Evolutionary conservation across 2,329 filamentous ascomycete genomes (phyloP).

Genomic region (Fusarium pininemorale): DNA sequence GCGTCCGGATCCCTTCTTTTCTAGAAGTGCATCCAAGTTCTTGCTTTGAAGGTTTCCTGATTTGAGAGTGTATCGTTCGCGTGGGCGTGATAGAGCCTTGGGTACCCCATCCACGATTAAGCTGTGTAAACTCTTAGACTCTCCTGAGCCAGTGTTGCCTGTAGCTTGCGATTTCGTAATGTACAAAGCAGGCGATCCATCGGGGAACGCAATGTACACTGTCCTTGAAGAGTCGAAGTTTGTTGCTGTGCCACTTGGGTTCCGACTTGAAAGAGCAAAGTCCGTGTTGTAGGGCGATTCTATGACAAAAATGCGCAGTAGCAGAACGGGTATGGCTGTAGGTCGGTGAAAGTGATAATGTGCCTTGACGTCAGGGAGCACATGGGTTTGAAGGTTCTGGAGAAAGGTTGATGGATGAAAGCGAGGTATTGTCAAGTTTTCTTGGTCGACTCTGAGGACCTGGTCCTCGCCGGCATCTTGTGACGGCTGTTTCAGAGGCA

Average conservation of each 20-base stretch:
- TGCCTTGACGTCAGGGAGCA: slow-evolving; percentile 81
- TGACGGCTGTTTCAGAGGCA: slow-evolving; percentile 57
- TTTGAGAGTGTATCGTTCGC: slow-evolving; percentile 75
- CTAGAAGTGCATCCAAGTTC: slow-evolving; percentile 75
- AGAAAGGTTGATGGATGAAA: slow-evolving; percentile 86
- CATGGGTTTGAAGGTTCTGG: slow-evolving; percentile 76
- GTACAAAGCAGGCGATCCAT: slow-evolving; percentile 81
- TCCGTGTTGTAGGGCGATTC: slow-evolving; percentile 81
- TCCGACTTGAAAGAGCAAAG: slow-evolving; percentile 53
- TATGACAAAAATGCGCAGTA: slow-evolving; percentile 81
- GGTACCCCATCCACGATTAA: slow-evolving; percentile 82
- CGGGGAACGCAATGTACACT: slow-evolving; percentile 84
- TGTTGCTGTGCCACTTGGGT: slow-evolving; percentile 48
- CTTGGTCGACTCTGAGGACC: slow-evolving; percentile 53
- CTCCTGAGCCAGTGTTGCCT: slow-evolving; percentile 54
- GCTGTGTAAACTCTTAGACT: slow-evolving; percentile 71
- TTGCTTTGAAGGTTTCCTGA: slow-evolving; percentile 74
- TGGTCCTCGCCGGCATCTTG: slow-evolving; percentile 52
- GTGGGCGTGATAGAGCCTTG: slow-evolving; percentile 80
- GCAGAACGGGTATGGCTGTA: slow-evolving; percentile 71
- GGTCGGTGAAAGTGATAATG: slow-evolving; percentile 85
- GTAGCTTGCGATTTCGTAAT: slow-evolving; percentile 62
- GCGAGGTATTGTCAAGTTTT: slow-evolving; percentile 67
- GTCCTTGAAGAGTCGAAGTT: slow-evolving; percentile 73
- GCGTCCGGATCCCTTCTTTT: slow-evolving; percentile 73